These are phyloP conservation scores for Metschnikowia corniflorae DNA, from an alignment of 805 yeast species.

Conservation along the genomic window DNA sequence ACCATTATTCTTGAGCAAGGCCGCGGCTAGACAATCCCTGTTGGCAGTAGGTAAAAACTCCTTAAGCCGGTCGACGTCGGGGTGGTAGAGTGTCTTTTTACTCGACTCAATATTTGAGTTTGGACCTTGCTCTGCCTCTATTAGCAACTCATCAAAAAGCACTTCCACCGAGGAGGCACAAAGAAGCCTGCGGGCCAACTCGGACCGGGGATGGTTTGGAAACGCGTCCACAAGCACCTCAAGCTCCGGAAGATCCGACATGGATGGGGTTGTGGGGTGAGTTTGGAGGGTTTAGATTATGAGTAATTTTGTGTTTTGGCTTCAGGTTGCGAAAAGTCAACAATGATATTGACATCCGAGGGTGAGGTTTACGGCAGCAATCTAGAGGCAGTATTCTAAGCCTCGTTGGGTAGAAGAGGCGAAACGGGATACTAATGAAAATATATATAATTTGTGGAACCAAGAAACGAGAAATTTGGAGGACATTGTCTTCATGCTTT, in stretches of 20 bases:
- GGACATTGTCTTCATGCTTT: too few relatives aligned
- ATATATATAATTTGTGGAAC: too few relatives aligned
- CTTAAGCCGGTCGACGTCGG: slow-evolving; percentile 23
- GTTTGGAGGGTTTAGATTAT: not conserved
- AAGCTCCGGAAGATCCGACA: slow-evolving; percentile 12
- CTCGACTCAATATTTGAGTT: not conserved
- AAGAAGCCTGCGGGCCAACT: slow-evolving; percentile 25
- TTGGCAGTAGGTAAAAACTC: slow-evolving; percentile 47
- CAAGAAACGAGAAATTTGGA: too few relatives aligned
- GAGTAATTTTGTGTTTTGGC: not conserved
- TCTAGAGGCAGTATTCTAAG: too few relatives aligned
- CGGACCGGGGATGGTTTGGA: slow-evolving; percentile 24
- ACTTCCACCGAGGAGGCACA: slow-evolving; percentile 21
- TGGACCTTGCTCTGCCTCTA: slow-evolving; percentile 7
- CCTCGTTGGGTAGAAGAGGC: too few relatives aligned
- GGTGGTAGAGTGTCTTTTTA: slow-evolving; percentile 7
- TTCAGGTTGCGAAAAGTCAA: not conserved
- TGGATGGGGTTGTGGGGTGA: not conserved
- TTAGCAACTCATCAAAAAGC: slow-evolving; percentile 25
- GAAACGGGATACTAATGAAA: too few relatives aligned
- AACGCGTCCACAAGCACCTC: slow-evolving; percentile 27
- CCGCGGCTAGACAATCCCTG: slow-evolving; percentile 23
- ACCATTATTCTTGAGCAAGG: slow-evolving; percentile 26
- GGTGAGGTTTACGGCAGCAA: too few relatives aligned
- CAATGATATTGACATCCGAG: too few relatives aligned